A percentile compares a stretch with the other conserved stretches of the same genome.
Evolutionary conservation across 2,329 filamentous ascomycete genomes (phyloP).

Genomic region (Curvularia hawaiiensis): DNA sequence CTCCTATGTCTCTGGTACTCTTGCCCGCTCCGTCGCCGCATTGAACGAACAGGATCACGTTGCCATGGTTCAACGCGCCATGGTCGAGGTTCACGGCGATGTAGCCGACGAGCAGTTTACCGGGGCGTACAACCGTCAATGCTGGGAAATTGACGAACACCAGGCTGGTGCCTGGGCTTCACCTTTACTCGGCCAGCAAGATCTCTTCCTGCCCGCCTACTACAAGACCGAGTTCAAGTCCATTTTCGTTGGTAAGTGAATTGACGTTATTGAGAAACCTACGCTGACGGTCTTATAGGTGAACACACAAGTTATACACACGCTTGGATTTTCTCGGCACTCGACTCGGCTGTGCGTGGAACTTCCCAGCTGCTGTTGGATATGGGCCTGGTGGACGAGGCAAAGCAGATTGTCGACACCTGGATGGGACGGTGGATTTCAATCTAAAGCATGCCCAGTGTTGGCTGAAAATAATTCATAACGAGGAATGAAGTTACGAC

Average conservation of each 20-base stretch:
- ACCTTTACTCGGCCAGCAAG: slow-evolving; percentile 67
- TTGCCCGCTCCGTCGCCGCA: slow-evolving; percentile 53
- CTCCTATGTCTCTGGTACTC: slow-evolving; percentile 59
- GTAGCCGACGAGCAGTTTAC: slow-evolving; percentile 67
- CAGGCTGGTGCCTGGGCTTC: slow-evolving; percentile 67
- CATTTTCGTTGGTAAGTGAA: slow-evolving; percentile 70
- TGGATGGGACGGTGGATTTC: slow-evolving; percentile 73
- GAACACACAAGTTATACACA: slow-evolving; percentile 61
- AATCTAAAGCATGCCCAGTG: slow-evolving; percentile 1
- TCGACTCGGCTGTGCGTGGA: slow-evolving; percentile 70
- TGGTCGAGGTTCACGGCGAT: slow-evolving; percentile 69
- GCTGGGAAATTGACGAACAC: slow-evolving; percentile 68
- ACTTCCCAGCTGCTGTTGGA: slow-evolving; percentile 67
- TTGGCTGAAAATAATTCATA: slow-evolving; percentile 8
- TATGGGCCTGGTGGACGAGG: slow-evolving; percentile 71
- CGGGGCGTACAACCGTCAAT: slow-evolving; percentile 67
- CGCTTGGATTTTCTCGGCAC: slow-evolving; percentile 70
- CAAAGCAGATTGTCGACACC: slow-evolving; percentile 65
- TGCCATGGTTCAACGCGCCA: slow-evolving; percentile 66
- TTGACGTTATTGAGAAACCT: slow-evolving; percentile 21
- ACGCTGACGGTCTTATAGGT: background rate
- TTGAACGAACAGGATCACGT: slow-evolving; percentile 66
- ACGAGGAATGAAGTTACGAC: background rate
- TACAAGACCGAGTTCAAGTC: slow-evolving; percentile 71
- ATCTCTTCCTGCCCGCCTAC: slow-evolving; percentile 73